Evolutionary conservation across 1,284 basidiomycete genomes (phyloP), one percentile per base, ranked within the genome.

Genomic region (Pulveroboletus sp.): DNA sequence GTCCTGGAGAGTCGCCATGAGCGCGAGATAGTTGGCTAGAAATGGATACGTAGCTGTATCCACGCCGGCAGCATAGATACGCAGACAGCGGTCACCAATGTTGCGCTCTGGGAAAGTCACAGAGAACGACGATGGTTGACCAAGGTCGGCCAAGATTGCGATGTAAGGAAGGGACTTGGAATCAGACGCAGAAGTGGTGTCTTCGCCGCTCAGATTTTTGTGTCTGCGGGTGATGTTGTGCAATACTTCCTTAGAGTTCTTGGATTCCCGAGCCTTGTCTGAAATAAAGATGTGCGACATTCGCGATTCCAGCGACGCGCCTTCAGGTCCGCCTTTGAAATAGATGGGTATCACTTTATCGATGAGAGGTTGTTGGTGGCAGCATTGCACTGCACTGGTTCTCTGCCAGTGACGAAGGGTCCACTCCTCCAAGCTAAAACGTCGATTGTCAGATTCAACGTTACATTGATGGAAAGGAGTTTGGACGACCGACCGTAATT

Each of bases 311-410:
- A 4, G 29, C 1, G 38, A 20, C 7, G 20, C n/a, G 9, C 4
- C 25, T 2, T 18, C 11, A 14, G 39, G n/a, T 2, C 35, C 39
- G 6, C 42, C 47, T 18, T 51, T 55, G 54, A 63, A 63, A 36
- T 64, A 64, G 1, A 65, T 53, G 1, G 54, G 52, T 25, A 50
- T 62, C 25, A 56, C 40, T 24, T 66, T 45, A 35, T 59, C 51
- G 15, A 55, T 24, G 2, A 26, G 18, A 1, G 49, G 49, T 33
- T 53, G 62, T 25, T 40, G 50, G 29, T 49, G 55, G 8, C 24
- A 42, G 12, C 62, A 62, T 29, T 65, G 64, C 17, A 59, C 31
- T 4, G 31, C 64, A 36, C 62, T 49, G 1, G 63, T 66, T 20
- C 62, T 49, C 24, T 58, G 52, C 55, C 46, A 58, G 26, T 56